Conservation (phyloP, 495 filamentous ascomycete species). For the Geopyxis carbonaria region DNA sequence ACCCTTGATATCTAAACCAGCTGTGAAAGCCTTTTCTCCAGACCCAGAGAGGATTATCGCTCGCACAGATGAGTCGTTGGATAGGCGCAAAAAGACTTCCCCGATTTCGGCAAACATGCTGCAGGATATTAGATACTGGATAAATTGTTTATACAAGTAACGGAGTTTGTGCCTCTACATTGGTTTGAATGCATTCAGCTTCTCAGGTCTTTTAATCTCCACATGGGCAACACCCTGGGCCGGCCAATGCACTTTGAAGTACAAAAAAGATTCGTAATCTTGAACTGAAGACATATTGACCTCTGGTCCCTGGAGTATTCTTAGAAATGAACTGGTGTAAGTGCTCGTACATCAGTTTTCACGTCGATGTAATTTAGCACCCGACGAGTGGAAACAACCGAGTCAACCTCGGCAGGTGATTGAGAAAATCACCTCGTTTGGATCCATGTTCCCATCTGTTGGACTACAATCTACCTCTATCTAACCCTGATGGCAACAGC, state of each 20-base stretch:
- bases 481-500: too few relatives aligned
- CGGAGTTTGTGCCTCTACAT: too few relatives aligned
- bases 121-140: neutral
- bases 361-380: too few relatives aligned
- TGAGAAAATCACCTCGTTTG: too few relatives aligned
- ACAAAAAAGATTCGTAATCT: conserved; percentile 30
- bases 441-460: too few relatives aligned
- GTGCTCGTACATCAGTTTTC: too few relatives aligned
- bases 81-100: conserved; percentile 55
- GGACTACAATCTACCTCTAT: too few relatives aligned
- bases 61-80: conserved; percentile 52
- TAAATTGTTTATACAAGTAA: conserved; percentile 11
- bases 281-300: too few relatives aligned
- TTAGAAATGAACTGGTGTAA: too few relatives aligned
- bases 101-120: conserved; percentile 82
- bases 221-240: conserved; percentile 66
- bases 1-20: conserved; percentile 56
- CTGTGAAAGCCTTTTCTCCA: conserved; percentile 69
- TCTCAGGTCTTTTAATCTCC: conserved; percentile 76
- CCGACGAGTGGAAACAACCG: too few relatives aligned
- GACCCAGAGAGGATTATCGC: conserved; percentile 67
- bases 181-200: conserved; percentile 81
- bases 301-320: too few relatives aligned
- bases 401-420: too few relatives aligned
- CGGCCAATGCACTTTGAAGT: conserved; percentile 67